phyloP scores from a whole-genome alignment of 345 rosid species.

The Zanthoxylum bungeanum region DNA sequence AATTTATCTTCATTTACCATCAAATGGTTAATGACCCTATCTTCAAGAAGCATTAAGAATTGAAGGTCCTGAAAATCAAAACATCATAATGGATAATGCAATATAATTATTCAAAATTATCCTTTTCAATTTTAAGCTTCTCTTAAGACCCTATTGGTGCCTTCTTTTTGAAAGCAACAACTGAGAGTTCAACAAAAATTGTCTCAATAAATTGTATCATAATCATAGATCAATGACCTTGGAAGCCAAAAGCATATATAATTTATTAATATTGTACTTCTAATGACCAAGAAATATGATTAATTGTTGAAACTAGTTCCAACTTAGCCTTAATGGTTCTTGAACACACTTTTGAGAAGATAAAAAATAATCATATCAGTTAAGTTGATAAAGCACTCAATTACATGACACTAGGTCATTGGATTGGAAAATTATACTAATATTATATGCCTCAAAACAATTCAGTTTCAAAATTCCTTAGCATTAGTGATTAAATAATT shows the following conservation, averaged over 20 bases:
- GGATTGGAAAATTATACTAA: not conserved
- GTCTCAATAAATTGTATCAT: not conserved
- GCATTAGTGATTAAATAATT: no score
- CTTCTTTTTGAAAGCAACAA: not conserved
- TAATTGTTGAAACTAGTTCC: not conserved
- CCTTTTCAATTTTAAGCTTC: slow-evolving; percentile 10
- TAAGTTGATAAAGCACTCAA: not conserved
- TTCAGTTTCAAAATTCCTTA: not conserved
- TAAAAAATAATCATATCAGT: no score
- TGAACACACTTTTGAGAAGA: not conserved
- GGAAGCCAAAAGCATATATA: not conserved
- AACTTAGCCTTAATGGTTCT: not conserved
- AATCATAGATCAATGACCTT: slow-evolving; percentile 3
- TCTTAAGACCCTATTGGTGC: not conserved
- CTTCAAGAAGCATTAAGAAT: not conserved
- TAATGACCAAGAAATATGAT: not conserved
- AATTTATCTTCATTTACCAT: not conserved
- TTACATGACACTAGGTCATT: not conserved
- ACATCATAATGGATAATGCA: slow-evolving; percentile 9
- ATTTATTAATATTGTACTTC: not conserved
- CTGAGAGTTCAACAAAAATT: not conserved
- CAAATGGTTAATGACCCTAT: not conserved
- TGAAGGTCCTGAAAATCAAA: not conserved
- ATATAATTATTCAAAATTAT: not conserved
- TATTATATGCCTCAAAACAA: not conserved